These are phyloP conservation scores for Aureobasidium sp. DNA, from an alignment of 2,329 filamentous ascomycete genomes.

Conservation along the genomic window DNA sequence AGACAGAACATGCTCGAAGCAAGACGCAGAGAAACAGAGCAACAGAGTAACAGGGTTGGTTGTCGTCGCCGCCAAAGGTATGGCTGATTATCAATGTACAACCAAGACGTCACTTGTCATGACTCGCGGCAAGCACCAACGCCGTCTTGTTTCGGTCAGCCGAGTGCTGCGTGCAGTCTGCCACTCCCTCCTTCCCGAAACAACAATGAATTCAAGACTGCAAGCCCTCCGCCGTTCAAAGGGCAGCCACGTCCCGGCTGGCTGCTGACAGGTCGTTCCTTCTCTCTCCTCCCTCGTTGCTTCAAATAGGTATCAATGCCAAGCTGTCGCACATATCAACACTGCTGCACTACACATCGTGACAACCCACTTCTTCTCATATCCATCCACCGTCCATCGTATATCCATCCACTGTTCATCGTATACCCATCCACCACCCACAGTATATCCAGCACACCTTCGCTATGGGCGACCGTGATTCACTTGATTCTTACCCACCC, in stretches of 20 bases:
- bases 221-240: neutral
- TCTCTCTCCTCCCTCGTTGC: neutral
- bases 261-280: neutral
- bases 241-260: neutral
- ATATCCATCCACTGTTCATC: too few relatives aligned
- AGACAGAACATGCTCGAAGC: neutral
- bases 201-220: neutral
- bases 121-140: neutral
- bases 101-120: slow-evolving; percentile 3
- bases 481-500: neutral
- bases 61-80: neutral
- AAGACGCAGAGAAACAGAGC: neutral
- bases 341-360: neutral
- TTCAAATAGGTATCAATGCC: neutral
- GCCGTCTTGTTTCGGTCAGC: neutral
- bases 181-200: neutral
- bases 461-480: neutral
- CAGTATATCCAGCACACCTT: neutral
- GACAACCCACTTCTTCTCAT: neutral
- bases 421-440: neutral
- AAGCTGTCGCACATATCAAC: neutral
- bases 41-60: neutral
- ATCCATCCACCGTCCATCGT: neutral
- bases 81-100: slow-evolving; percentile 8
- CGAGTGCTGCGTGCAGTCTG: neutral